A percentile compares a stretch with the other conserved stretches of the same genome.
These are phyloP conservation scores for Pseudopithomyces chartarum DNA, from an alignment of 2,329 filamentous ascomycete genomes.

Conservation along the genomic window DNA sequence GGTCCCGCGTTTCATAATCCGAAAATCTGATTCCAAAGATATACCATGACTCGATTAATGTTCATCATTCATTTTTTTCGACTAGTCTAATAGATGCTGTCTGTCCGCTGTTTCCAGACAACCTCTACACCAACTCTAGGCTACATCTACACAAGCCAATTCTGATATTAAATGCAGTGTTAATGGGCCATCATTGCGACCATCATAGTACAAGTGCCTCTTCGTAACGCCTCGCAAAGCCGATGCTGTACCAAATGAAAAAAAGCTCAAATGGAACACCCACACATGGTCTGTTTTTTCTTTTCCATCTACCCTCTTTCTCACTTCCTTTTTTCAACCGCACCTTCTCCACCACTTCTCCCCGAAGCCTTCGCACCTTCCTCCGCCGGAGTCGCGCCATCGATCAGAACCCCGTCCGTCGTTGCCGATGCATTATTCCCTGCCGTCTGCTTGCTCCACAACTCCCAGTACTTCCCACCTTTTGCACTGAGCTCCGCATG, in stretches of 20 bases:
- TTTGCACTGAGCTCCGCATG: slow-evolving; percentile 75
- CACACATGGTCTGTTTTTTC: background rate
- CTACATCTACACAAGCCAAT: background rate
- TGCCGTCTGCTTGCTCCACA: slow-evolving; percentile 83
- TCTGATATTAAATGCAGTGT: background rate
- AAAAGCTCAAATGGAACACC: background rate
- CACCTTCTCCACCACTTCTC: slow-evolving; percentile 12
- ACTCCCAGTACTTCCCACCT: slow-evolving; percentile 76
- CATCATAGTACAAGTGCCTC: too few relatives aligned
- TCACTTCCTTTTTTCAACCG: slow-evolving; percentile 21
- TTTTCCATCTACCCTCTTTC: slow-evolving; percentile 16
- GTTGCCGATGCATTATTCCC: slow-evolving; percentile 27
- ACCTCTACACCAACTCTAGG: background rate
- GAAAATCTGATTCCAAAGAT: too few relatives aligned
- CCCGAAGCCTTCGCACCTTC: slow-evolving; percentile 22
- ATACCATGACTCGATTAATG: too few relatives aligned
- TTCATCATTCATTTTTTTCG: too few relatives aligned
- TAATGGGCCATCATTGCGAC: background rate
- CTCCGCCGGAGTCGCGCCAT: background rate
- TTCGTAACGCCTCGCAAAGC: too few relatives aligned
- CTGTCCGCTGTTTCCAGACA: background rate
- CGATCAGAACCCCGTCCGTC: background rate
- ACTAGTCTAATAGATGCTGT: too few relatives aligned
- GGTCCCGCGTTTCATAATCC: too few relatives aligned
- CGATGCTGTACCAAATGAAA: background rate